Base-by-base conservation (phyloP, 345 rosid genomes). In the Salix koriyanagi region DNA sequence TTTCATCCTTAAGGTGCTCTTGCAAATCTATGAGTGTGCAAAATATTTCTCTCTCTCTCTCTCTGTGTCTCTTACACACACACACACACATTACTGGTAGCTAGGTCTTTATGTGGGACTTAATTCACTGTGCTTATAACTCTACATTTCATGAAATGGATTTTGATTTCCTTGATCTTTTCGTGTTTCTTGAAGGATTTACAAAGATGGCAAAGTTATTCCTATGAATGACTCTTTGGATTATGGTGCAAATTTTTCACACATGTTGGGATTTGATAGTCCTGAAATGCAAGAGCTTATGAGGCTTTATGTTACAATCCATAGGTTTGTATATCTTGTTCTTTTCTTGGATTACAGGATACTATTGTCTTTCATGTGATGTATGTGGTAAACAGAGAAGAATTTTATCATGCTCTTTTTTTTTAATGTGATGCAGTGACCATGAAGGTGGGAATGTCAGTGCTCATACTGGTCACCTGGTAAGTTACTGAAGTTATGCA, bases 371-470 rank as follows among this genome's bases (percentile, higher is more conserved):
- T 30, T 56, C 58, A 46, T 39, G 4, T 19, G 52, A 65, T 46
- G 21, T 48, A 65, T 34, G 3, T 46, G 7, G 4, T 8, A 61
- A 19, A 61, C 6, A 36, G 36, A 48, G 56, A 42, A 46, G 25
- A 23, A 7, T 37, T 21, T 28, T 32, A 6, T n/a, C 26, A 41
- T 58, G 30, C 14, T 32, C 5, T 69, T 12, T 62, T 64, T 64
- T 74, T 19, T 72, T 67, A 71, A 65, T 73, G 4, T 76, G 68
- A 69, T 86, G 76, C 89, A 96, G 99, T 88, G 99, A 96, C 79
- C 99, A 93, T 68, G 99, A 96, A 88, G 99, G 99, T 72, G 98
- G 99, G 68, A 96, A 93, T 84, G 98, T 93, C 80, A 96, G 99
- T 75, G 99, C 99, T 75, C 99, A 96, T 89, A 91, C 99, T 65